Percentiles rank a stretch among this genome's conserved stretches.
Conservation (phyloP, 2,329 filamentous ascomycete genomes). For the Capronia epimyces region DNA sequence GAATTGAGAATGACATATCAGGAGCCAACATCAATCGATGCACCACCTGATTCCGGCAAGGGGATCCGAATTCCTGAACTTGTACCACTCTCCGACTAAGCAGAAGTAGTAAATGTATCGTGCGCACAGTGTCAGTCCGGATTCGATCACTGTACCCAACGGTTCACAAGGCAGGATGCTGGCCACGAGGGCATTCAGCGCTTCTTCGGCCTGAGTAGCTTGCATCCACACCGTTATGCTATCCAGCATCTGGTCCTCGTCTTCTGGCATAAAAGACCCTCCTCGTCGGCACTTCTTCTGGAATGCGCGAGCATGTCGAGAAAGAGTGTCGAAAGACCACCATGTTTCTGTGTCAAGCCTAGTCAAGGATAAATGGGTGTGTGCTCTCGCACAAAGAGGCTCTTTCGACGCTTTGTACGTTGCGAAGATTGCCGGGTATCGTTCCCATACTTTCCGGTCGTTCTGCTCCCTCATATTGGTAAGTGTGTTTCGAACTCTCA, state of each 20-base stretch:
- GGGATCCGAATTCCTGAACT: background rate
- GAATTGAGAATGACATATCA: too few relatives aligned
- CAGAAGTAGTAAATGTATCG: constrained; percentile 1
- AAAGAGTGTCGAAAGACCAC: too few relatives aligned
- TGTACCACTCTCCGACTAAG: background rate
- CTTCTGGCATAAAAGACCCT: too few relatives aligned
- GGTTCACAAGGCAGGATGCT: background rate
- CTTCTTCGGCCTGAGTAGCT: background rate
- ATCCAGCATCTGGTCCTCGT: background rate
- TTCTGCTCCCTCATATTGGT: too few relatives aligned
- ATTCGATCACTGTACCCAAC: background rate
- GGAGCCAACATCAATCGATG: constrained; percentile 3
- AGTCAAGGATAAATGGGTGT: too few relatives aligned
- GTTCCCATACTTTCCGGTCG: too few relatives aligned
- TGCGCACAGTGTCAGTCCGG: background rate
- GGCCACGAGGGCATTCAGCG: background rate
- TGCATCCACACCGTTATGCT: background rate
- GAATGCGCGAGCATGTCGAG: too few relatives aligned
- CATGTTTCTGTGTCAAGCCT: too few relatives aligned
- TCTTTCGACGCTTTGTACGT: too few relatives aligned
- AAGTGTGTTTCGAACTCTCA: background rate
- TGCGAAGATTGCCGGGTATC: too few relatives aligned
- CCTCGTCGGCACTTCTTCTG: too few relatives aligned
- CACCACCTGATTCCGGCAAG: background rate
- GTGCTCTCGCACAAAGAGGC: too few relatives aligned